phyloP scores from a whole-genome alignment of 1,284 basidiomycete genomes.

The Malassezia restricta region DNA sequence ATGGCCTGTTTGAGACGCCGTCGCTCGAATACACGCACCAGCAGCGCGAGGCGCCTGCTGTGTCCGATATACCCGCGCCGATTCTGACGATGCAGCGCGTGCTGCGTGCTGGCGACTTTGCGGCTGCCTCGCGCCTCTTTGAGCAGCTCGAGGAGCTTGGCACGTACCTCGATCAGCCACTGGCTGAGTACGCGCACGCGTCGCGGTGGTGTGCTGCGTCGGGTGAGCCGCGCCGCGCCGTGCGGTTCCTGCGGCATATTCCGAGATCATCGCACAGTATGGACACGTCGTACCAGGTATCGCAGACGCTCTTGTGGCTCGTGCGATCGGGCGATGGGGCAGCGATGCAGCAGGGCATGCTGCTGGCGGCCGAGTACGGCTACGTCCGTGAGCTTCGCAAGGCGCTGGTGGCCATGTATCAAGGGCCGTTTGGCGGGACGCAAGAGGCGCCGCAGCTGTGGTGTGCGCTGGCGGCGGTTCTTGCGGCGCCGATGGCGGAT shows the following conservation, averaged over 20 bases:
- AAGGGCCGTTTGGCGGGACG: conserved; percentile 1
- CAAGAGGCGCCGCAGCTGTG: not conserved
- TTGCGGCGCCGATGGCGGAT: not conserved
- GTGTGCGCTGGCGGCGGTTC: not conserved
- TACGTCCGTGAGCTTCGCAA: not conserved
- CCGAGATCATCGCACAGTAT: not conserved
- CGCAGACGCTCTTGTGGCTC: not conserved
- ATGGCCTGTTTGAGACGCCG: conserved; percentile 25
- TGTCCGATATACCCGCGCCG: not conserved
- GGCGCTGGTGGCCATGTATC: conserved; percentile 4
- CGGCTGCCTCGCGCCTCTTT: conserved; percentile 1
- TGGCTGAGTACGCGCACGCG: conserved; percentile 5
- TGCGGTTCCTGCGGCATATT: not conserved
- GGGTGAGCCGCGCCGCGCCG: not conserved
- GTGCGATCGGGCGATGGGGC: not conserved
- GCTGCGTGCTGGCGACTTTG: not conserved
- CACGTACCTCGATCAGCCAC: conserved; percentile 1
- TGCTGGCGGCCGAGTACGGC: conserved; percentile 1
- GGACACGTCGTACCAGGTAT: not conserved
- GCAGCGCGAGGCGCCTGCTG: not conserved
- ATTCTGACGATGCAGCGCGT: conserved; percentile 7
- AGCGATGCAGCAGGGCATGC: not conserved
- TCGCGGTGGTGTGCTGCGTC: conserved; percentile 10
- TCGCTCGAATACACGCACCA: conserved; percentile 5
- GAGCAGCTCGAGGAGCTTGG: conserved; percentile 9